A percentile compares a stretch with the other conserved stretches of the same genome.
Evolutionary conservation across 768 basidiomycete species (phyloP).

Genomic region (Dentipellis fragilis): DNA sequence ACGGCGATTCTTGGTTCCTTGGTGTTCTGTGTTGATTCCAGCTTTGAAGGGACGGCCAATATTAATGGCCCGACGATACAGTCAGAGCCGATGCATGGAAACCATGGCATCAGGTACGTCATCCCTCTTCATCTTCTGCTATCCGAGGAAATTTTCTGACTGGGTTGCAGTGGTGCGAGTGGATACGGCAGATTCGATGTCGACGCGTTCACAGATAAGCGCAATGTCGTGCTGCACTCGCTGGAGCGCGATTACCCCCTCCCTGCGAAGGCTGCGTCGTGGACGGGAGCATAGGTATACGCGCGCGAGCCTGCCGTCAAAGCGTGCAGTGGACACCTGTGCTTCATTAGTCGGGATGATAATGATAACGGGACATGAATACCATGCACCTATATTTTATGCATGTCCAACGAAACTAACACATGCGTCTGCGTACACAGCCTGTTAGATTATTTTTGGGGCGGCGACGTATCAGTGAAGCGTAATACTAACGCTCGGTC

Average conservation of each 20-base stretch:
- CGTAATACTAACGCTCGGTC: too few species aligned
- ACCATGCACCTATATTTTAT: too few species aligned
- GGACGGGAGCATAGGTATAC: neutral
- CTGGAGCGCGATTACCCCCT: slow-evolving; percentile 3
- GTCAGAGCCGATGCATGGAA: neutral
- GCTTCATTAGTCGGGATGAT: too few species aligned
- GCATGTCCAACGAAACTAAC: too few species aligned
- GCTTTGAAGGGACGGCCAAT: neutral
- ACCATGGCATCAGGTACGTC: neutral
- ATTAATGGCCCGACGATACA: neutral
- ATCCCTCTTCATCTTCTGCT: neutral
- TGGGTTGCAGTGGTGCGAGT: slow-evolving; percentile 15
- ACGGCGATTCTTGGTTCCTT: neutral
- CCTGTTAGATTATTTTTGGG: too few species aligned
- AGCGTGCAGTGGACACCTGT: too few species aligned
- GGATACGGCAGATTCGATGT: slow-evolving; percentile 46
- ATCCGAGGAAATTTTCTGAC: neutral
- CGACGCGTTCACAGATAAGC: slow-evolving; percentile 39
- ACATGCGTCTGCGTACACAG: too few species aligned
- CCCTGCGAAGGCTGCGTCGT: neutral
- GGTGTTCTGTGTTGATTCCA: neutral
- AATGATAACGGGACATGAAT: too few species aligned
- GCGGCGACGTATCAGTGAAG: too few species aligned
- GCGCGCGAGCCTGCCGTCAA: too few species aligned
- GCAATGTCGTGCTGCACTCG: slow-evolving; percentile 34